Percentiles rank a stretch among this genome's conserved stretches.
Evolutionary conservation across 2,329 filamentous ascomycete species (phyloP).

Genomic region (Hirsutella minnesotensis): DNA sequence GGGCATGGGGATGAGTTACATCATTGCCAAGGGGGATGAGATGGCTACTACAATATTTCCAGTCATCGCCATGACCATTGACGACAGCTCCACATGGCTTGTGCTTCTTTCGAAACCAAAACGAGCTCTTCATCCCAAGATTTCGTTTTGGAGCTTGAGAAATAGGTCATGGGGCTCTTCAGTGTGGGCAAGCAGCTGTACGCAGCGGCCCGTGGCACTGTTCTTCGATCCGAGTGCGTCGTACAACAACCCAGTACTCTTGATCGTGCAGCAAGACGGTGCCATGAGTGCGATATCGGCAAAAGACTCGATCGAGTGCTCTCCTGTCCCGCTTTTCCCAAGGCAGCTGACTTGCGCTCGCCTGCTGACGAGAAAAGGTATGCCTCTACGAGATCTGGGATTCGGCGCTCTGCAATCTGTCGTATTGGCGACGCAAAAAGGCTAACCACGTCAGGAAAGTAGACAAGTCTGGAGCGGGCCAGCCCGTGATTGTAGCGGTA

Average conservation of each 20-base stretch:
- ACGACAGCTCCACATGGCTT: constrained; percentile 51
- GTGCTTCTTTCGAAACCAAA: constrained; percentile 50
- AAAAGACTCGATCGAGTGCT: constrained; percentile 26
- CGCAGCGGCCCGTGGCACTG: constrained; percentile 49
- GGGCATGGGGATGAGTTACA: constrained; percentile 28
- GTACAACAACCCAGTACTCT: constrained; percentile 30
- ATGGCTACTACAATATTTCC: constrained; percentile 39
- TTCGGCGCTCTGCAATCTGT: too few species aligned
- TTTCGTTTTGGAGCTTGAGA: constrained; percentile 52
- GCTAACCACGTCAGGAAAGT: not conserved
- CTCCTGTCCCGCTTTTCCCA: constrained; percentile 36
- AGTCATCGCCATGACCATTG: constrained; percentile 51
- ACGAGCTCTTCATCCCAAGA: constrained; percentile 8
- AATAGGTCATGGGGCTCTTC: constrained; percentile 44
- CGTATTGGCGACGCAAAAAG: not conserved
- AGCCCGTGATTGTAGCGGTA: constrained; percentile 26
- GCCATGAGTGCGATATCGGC: constrained; percentile 41
- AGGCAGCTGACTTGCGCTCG: constrained; percentile 39
- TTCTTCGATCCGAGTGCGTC: constrained; percentile 42
- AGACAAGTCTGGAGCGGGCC: constrained; percentile 6
- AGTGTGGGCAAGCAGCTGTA: constrained; percentile 34
- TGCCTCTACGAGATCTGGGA: not conserved
- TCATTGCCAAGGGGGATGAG: constrained; percentile 27
- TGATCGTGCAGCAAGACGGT: constrained; percentile 55
- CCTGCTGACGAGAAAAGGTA: constrained; percentile 33